These are phyloP conservation scores for Zymoseptoria brevis DNA, from an alignment of 2,329 filamentous ascomycete species.

Conservation along the genomic window DNA sequence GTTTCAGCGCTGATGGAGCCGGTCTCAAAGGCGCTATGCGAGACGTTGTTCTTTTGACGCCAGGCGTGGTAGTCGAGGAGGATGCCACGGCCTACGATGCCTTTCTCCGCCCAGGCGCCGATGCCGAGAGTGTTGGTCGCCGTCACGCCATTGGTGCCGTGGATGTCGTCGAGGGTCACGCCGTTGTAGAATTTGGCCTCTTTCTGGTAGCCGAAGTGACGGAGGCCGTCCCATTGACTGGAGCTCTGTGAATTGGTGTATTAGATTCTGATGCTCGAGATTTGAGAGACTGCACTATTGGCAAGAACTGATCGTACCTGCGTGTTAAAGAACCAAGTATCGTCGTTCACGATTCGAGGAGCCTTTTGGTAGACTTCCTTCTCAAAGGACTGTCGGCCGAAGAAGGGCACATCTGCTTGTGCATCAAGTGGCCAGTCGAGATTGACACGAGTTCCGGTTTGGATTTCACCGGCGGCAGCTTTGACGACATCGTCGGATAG, in stretches of 20 bases:
- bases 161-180: slow-evolving; percentile 35
- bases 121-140: slow-evolving; percentile 38
- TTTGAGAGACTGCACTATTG: not conserved
- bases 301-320: slow-evolving; percentile 1
- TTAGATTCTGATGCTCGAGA: slow-evolving; percentile 4
- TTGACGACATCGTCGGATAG: slow-evolving; percentile 49
- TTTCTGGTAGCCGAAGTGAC: slow-evolving; percentile 45
- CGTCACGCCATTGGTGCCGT: slow-evolving; percentile 27
- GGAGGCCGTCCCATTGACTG: slow-evolving; percentile 43
- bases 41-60: slow-evolving; percentile 34
- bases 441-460: slow-evolving; percentile 49
- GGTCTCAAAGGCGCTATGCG: slow-evolving; percentile 31
- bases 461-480: slow-evolving; percentile 44
- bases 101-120: slow-evolving; percentile 42
- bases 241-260: not conserved
- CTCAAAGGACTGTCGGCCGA: slow-evolving; percentile 49
- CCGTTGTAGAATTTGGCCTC: slow-evolving; percentile 33
- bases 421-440: slow-evolving; percentile 55
- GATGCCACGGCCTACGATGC: slow-evolving; percentile 50
- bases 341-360: slow-evolving; percentile 51
- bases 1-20: slow-evolving; percentile 32
- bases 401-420: slow-evolving; percentile 46
- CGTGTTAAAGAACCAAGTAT: slow-evolving; percentile 42
- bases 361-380: slow-evolving; percentile 46
- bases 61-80: slow-evolving; percentile 48